Percentiles rank a stretch among this genome's conserved stretches.
Evolutionary conservation across 2,329 filamentous ascomycete genomes (phyloP).

Genomic region (Colletotrichum graminicola): DNA sequence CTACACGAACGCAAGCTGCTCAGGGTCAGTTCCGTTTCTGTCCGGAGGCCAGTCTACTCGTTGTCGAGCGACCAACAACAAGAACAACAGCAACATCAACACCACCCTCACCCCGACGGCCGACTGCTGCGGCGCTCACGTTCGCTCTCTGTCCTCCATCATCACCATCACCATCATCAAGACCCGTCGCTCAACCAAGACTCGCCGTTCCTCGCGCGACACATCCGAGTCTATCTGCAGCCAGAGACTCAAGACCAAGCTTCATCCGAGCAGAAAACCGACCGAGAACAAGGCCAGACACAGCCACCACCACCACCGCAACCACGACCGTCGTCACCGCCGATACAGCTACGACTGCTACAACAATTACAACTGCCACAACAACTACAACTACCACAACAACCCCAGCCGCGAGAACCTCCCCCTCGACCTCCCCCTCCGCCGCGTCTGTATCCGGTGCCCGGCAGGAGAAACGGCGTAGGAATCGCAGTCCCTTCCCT

Average conservation of each 20-base stretch:
- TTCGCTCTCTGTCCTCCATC: background rate
- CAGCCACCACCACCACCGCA: background rate
- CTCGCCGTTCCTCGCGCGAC: background rate
- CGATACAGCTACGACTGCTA: background rate
- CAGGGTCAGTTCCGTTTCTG: background rate
- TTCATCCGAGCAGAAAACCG: background rate
- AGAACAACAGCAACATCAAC: constrained; percentile 25
- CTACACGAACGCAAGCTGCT: constrained; percentile 34
- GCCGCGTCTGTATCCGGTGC: constrained; percentile 11
- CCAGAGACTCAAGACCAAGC: background rate
- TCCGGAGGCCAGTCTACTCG: background rate
- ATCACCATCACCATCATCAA: background rate
- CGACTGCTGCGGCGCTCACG: background rate
- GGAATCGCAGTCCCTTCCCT: background rate
- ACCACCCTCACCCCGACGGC: constrained; percentile 10
- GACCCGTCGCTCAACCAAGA: background rate
- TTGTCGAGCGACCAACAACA: constrained; percentile 4
- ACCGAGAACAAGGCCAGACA: background rate
- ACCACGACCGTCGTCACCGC: no score
- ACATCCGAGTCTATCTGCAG: constrained; percentile 21
- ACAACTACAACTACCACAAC: no score
- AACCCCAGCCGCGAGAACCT: background rate
- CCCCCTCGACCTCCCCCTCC: background rate
- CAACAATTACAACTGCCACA: no score
- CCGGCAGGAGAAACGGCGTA: background rate